phyloP scores from a whole-genome alignment of 2,329 filamentous ascomycete genomes.

The Alternaria gaisen region DNA sequence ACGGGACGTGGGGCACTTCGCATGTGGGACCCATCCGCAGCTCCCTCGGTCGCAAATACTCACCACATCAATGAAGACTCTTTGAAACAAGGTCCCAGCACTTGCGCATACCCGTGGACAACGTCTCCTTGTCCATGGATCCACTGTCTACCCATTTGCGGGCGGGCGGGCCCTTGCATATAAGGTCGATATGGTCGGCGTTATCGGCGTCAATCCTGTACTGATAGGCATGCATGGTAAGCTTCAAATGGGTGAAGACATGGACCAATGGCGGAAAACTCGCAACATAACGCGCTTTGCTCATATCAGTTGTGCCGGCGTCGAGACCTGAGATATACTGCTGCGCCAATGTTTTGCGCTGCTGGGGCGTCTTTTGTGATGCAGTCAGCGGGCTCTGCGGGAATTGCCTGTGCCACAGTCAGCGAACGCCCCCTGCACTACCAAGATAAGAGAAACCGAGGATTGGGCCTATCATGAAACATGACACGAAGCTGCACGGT shows the following conservation, averaged over 20 bases:
- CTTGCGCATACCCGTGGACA: conserved; percentile 50
- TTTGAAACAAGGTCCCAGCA: conserved; percentile 43
- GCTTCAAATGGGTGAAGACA: conserved; percentile 47
- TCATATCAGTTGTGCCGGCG: conserved; percentile 24
- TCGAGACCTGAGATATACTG: conserved; percentile 31
- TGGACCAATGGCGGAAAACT: conserved; percentile 43
- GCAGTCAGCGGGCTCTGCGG: conserved; percentile 37
- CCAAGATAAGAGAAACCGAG: conserved; percentile 5
- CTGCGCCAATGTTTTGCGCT: conserved; percentile 36
- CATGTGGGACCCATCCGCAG: background rate
- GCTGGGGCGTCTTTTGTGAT: conserved; percentile 25
- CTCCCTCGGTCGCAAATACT: background rate
- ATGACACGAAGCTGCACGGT: conserved; percentile 2
- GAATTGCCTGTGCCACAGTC: conserved; percentile 41
- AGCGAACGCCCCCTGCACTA: conserved; percentile 12
- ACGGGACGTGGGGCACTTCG: conserved; percentile 31
- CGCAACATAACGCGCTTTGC: conserved; percentile 24
- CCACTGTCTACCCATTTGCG: conserved; percentile 45
- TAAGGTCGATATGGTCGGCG: conserved; percentile 16
- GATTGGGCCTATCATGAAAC: conserved; percentile 8
- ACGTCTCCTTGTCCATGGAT: conserved; percentile 42
- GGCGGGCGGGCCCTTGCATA: conserved; percentile 24
- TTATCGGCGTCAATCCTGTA: conserved; percentile 29
- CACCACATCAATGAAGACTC: background rate
- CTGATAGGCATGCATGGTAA: conserved; percentile 47